Conservation (phyloP, 108 stramenopile genomes). For the Nannochloropsis granulata region DNA sequence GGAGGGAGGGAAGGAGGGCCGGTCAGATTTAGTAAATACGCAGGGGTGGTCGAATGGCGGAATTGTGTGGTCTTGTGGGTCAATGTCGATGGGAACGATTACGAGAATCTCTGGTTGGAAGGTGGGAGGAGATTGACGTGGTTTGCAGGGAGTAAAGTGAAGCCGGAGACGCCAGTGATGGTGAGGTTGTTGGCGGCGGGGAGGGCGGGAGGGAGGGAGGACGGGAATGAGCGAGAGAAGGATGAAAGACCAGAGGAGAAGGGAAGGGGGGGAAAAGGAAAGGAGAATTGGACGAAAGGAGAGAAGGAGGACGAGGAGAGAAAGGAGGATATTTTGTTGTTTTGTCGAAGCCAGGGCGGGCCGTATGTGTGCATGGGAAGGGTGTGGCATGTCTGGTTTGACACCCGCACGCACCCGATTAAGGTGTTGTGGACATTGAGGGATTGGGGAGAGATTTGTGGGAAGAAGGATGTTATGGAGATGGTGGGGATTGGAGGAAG, state of each 20-base stretch:
- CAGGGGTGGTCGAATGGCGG: neutral
- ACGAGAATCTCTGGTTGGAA: neutral
- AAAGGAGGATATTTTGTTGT: neutral
- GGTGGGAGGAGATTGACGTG: neutral
- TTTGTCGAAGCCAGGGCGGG: neutral
- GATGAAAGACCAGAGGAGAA: neutral
- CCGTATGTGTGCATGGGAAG: neutral
- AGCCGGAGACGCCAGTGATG: neutral
- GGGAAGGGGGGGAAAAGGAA: neutral
- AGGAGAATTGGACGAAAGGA: neutral
- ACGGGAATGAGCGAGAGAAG: neutral
- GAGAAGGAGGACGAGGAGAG: neutral
- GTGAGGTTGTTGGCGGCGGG: neutral
- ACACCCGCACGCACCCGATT: neutral
- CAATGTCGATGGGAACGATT: neutral
- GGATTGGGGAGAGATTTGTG: neutral
- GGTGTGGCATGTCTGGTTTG: neutral
- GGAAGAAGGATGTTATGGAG: neutral
- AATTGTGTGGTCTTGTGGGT: neutral
- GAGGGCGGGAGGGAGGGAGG: neutral
- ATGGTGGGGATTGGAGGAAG: neutral
- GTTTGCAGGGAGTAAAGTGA: neutral
- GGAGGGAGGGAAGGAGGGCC: neutral
- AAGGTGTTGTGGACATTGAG: neutral
- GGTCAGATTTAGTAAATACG: neutral